A percentile compares a stretch with the other conserved stretches of the same genome.
These are phyloP conservation scores for Xylaria longipes DNA, from an alignment of 495 filamentous ascomycete species.

Conservation along the genomic window DNA sequence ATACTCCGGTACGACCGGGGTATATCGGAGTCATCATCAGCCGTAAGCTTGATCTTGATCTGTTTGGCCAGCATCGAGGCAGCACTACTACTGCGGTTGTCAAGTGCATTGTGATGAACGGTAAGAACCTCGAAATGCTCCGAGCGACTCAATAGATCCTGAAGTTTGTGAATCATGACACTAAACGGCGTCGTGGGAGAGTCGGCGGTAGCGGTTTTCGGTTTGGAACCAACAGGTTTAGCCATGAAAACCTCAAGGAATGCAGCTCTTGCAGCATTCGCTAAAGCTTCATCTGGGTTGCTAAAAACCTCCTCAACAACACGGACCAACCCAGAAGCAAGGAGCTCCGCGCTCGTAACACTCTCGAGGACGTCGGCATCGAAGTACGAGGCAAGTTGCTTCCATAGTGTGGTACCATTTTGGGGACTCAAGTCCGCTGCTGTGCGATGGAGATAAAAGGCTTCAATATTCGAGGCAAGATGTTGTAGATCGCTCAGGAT, in stretches of 20 bases:
- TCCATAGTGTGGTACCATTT: conserved; percentile 70
- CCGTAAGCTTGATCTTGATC: conserved; percentile 84
- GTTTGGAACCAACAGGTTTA: conserved; percentile 65
- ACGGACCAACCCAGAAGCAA: conserved; percentile 87
- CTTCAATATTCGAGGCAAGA: conserved; percentile 73
- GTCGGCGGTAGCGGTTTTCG: conserved; percentile 66
- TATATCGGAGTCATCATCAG: conserved; percentile 89
- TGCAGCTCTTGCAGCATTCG: conserved; percentile 71
- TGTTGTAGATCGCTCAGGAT: conserved; percentile 76
- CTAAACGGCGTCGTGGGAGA: conserved; percentile 84
- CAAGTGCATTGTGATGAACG: conserved; percentile 89
- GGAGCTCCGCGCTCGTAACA: conserved; percentile 94
- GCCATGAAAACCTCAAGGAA: conserved; percentile 97
- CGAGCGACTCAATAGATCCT: conserved; percentile 92
- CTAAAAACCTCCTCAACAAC: conserved; percentile 83
- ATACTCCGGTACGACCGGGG: conserved; percentile 85
- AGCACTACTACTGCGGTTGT: conserved; percentile 89
- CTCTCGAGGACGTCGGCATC: conserved; percentile 85
- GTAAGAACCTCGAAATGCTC: conserved; percentile 99
- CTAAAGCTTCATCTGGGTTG: conserved; percentile 62
- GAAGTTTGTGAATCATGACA: conserved; percentile 89
- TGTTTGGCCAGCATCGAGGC: conserved; percentile 97
- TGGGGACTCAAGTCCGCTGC: conserved; percentile 49
- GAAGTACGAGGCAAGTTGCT: conserved; percentile 82
- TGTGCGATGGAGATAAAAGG: conserved; percentile 67